phyloP scores from a whole-genome alignment of 225 moss, liverwort and hornwort species.

The Anthoceros angustus region DNA sequence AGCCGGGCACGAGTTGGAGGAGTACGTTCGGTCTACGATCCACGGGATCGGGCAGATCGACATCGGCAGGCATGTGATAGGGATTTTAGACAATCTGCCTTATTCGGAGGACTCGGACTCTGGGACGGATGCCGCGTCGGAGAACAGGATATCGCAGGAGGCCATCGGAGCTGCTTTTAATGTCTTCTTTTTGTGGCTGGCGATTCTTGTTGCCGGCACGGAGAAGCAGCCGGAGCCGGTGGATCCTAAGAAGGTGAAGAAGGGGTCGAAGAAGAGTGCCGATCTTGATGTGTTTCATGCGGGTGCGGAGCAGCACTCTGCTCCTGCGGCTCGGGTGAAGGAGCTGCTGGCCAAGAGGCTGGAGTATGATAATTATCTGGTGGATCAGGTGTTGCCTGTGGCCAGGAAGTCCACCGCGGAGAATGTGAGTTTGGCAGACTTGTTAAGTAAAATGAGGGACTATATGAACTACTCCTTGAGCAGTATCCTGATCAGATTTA shows the following conservation, averaged over 20 bases:
- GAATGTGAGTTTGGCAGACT: neutral
- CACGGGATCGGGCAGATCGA: conserved; percentile 2
- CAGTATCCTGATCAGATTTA: neutral
- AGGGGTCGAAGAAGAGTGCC: neutral
- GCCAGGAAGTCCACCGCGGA: neutral
- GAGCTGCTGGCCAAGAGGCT: neutral
- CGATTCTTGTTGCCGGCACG: neutral
- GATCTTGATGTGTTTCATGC: neutral
- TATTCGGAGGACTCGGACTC: neutral
- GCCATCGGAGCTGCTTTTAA: conserved; percentile 1
- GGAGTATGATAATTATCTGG: neutral
- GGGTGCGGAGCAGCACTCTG: neutral
- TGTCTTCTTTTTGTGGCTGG: neutral
- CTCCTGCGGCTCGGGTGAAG: neutral
- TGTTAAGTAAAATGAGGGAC: neutral
- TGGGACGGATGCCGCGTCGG: neutral
- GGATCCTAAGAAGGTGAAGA: conserved; percentile 1
- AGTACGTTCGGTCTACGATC: neutral
- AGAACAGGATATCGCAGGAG: neutral
- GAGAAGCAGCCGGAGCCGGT: conserved; percentile 1
- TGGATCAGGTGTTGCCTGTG: neutral
- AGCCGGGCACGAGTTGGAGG: neutral
- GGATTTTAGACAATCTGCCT: neutral
- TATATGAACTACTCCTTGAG: neutral
- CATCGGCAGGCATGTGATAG: neutral